These are phyloP conservation scores for Trebouxia sp. DNA, from an alignment of 139 green algal genomes.

Conservation along the genomic window DNA sequence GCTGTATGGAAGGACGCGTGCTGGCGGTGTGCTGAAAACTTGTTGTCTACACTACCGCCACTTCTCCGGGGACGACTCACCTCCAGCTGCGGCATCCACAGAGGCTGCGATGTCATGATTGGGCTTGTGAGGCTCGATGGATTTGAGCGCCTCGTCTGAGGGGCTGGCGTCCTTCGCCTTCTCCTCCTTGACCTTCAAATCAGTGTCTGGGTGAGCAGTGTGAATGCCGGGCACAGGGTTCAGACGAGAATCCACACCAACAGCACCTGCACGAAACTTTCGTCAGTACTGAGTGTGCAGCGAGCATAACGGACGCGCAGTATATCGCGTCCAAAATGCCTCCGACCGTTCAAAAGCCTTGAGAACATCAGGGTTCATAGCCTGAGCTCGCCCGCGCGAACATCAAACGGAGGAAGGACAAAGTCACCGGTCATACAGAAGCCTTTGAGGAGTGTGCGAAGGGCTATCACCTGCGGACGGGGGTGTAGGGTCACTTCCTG, in stretches of 20 bases:
- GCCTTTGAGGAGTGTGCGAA: too few relatives aligned
- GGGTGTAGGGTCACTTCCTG: background rate
- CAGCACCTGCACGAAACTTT: background rate
- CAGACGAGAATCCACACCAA: background rate
- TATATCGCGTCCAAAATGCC: too few relatives aligned
- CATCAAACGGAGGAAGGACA: too few relatives aligned
- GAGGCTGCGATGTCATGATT: constrained; percentile 3
- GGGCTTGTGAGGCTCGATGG: constrained; percentile 11
- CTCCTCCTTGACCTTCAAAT: background rate
- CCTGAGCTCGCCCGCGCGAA: too few relatives aligned
- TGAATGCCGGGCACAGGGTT: background rate
- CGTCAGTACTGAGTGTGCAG: too few relatives aligned
- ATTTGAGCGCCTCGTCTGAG: background rate
- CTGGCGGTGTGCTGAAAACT: too few relatives aligned
- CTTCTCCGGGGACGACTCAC: background rate
- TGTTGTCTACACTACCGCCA: too few relatives aligned
- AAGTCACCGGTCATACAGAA: too few relatives aligned
- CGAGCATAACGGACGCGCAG: too few relatives aligned
- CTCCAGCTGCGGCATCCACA: background rate
- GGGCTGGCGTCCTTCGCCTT: background rate
- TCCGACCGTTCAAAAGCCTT: too few relatives aligned
- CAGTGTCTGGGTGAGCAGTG: constrained; percentile 21
- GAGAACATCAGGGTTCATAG: too few relatives aligned
- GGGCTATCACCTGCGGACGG: constrained; percentile 7
- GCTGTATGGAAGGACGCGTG: too few relatives aligned